These are phyloP conservation scores for Mycena galopus DNA, from an alignment of 768 basidiomycete genomes.

Conservation along the genomic window DNA sequence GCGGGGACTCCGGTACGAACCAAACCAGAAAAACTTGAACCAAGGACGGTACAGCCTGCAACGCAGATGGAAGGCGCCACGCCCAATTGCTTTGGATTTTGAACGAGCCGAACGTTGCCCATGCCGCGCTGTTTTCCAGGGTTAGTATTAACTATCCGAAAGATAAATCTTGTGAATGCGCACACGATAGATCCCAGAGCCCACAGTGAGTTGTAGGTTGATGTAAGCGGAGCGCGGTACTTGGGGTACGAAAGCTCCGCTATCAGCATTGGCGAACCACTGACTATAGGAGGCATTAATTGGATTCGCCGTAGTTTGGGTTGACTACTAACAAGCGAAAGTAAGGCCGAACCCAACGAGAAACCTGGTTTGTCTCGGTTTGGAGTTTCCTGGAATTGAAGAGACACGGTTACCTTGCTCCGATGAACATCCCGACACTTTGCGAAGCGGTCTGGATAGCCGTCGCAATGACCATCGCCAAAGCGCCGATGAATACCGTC, in stretches of 20 bases:
- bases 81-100: constrained; percentile 76
- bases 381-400: too few relatives aligned
- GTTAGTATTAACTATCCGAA: too few relatives aligned
- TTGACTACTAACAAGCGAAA: constrained; percentile 63
- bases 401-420: constrained; percentile 62
- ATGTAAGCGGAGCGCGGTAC: constrained; percentile 84
- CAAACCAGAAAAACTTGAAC: constrained; percentile 74
- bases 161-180: too few relatives aligned
- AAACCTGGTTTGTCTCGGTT: too few relatives aligned
- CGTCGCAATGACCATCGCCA: constrained; percentile 77
- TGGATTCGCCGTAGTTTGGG: background rate
- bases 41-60: constrained; percentile 79
- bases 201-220: constrained; percentile 88
- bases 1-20: constrained; percentile 86
- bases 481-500: constrained; percentile 76
- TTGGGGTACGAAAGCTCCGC: constrained; percentile 87
- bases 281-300: constrained; percentile 61
- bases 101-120: constrained; percentile 88
- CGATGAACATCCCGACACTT: constrained; percentile 83
- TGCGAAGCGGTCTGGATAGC: constrained; percentile 78
- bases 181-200: too few relatives aligned
- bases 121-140: constrained; percentile 83
- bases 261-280: constrained; percentile 85
- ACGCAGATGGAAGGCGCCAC: constrained; percentile 84
- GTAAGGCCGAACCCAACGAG: constrained; percentile 83